Base-by-base conservation (phyloP, 257 asterid species). In the Solanum virginianum region DNA sequence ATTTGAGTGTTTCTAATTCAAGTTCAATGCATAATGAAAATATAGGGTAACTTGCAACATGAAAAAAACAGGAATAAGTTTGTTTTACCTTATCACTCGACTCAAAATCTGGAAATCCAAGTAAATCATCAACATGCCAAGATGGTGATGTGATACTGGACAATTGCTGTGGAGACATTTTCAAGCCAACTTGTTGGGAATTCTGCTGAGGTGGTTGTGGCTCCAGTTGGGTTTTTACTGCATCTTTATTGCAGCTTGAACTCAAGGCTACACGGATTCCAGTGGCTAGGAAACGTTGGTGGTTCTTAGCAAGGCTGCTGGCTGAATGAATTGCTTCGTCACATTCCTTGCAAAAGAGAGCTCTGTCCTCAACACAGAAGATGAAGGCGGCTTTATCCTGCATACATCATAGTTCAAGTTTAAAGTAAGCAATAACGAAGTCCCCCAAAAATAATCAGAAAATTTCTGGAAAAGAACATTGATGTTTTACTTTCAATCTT, bases 291-390 rank as follows among this genome's bases (percentile, higher is more conserved):
- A 91, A 92, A 51, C 99, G 90, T 83, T 95, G 99, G 90, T 96
- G 99, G 87, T 91, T 93, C 1, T 98, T 98, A 60, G 99, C 93
- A 7, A 83, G 97, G 80, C 89, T 87, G 82, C 89, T 94, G 84
- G 97, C 95, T 14, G 98, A 89, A 86, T 96, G 99, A 84, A 96
- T 96, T 5, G 96, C 90, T 86, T 93, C 97, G 18, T 96, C 99
- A 45, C 99, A 96, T 83, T 90, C 97, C 90, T 91, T 95, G 90
- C 99, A 96, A 82, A 94, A 93, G 82, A 96, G 94, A 49, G 98
- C 99, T 90, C 99, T 90, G 88, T 96, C 99, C 91, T 96, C 99
- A 15, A 96, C 98, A 55, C 99, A 96, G 94, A 96, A 96, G 63
- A 96, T 96, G 91, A 96, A 96, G 5, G 99, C 98, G 39, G 98